phyloP scores from a whole-genome alignment of 208 protist genomes.

The Trypanosoma theileri region DNA sequence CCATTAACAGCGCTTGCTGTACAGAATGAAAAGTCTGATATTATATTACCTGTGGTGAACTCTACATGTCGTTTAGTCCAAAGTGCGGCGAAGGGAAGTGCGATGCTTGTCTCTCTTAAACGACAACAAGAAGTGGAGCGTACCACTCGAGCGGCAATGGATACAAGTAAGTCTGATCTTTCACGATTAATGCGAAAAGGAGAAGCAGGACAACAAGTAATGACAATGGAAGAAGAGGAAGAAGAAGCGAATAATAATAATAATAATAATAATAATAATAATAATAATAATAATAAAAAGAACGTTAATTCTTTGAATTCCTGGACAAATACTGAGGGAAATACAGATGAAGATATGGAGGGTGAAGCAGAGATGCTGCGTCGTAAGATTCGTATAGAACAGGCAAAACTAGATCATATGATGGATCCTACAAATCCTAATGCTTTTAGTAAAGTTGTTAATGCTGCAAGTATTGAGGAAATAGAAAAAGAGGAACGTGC shows the following conservation, averaged over 20 bases:
- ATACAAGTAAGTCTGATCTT: conserved; percentile 69
- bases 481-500: conserved; percentile 3
- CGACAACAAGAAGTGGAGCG: conserved; percentile 62
- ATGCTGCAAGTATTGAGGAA: neutral
- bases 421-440: neutral
- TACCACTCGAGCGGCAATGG: conserved; percentile 59
- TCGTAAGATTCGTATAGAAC: conserved; percentile 19
- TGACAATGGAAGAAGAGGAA: neutral
- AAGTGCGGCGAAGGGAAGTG: conserved; percentile 58
- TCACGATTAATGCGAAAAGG: conserved; percentile 59
- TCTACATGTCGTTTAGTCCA: conserved; percentile 44
- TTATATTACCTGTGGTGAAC: conserved; percentile 76
- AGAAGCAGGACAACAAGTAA: conserved; percentile 21
- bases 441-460: neutral
- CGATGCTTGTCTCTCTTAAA: conserved; percentile 43
- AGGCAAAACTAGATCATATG: conserved; percentile 2
- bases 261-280: too few relatives aligned
- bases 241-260: neutral
- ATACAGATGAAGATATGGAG: neutral
- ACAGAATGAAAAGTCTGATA: conserved; percentile 37
- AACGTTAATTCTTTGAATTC: neutral
- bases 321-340: neutral
- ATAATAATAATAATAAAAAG: neutral
- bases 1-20: conserved; percentile 17
- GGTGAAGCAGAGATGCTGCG: conserved; percentile 28